Percentiles rank a stretch among this genome's conserved stretches.
Conservation (phyloP, 352 stramenopile genomes). For the Pilasporangium apinafurcum region DNA sequence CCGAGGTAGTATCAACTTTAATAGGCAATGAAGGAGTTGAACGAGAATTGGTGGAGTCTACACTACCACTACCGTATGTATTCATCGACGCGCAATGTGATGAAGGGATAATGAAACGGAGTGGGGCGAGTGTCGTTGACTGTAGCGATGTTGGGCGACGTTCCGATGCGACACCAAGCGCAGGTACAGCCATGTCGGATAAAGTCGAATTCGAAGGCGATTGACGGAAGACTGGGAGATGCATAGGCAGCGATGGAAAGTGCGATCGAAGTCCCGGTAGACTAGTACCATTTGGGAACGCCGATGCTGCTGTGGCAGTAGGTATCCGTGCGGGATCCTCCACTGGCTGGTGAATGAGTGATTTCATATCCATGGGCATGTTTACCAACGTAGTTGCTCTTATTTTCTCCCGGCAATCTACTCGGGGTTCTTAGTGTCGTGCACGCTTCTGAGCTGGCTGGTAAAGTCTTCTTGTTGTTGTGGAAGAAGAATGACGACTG, state of each 20-base stretch:
- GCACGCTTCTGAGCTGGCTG: neutral
- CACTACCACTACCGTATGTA: conserved; percentile 10
- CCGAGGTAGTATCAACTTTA: conserved; percentile 5
- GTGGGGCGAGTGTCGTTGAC: conserved; percentile 42
- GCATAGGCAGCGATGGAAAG: conserved; percentile 41
- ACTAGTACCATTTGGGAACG: conserved; percentile 14
- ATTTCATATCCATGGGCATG: conserved; percentile 64
- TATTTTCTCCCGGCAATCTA: neutral
- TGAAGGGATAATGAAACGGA: conserved; percentile 76
- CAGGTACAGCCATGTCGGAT: neutral
- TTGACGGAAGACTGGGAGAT: conserved; percentile 22
- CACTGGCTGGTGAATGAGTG: conserved; percentile 45
- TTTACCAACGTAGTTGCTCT: conserved; percentile 5
- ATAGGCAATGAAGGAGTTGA: conserved; percentile 5
- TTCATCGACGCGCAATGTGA: conserved; percentile 31
- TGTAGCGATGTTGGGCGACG: conserved; percentile 17
- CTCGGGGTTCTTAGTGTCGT: neutral
- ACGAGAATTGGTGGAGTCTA: conserved; percentile 8
- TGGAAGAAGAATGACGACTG: conserved; percentile 25
- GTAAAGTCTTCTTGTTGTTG: no score
- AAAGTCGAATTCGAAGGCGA: conserved; percentile 3
- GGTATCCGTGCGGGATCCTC: conserved; percentile 16
- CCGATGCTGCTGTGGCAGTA: conserved; percentile 1
- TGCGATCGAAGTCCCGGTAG: conserved; percentile 33
- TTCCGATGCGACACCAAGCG: conserved; percentile 3